Conservation (phyloP, 768 basidiomycete species). For the Pleurotus cornucopiae region DNA sequence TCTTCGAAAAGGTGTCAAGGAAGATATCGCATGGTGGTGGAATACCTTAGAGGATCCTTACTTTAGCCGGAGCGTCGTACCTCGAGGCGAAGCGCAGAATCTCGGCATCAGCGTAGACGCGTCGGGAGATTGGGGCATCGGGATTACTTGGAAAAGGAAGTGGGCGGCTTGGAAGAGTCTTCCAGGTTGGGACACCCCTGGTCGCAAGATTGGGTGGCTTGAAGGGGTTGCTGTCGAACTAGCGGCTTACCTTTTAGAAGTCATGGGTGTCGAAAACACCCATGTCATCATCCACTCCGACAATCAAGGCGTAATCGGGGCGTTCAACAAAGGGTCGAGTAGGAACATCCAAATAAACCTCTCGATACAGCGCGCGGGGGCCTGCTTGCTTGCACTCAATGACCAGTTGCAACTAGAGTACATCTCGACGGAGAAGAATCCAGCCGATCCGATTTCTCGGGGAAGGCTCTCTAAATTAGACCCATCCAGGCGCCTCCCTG, state of each 20-base stretch:
- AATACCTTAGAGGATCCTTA: background rate
- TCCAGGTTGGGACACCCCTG: slow-evolving; percentile 17
- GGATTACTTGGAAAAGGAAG: slow-evolving; percentile 12
- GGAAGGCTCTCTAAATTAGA: background rate
- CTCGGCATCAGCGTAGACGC: slow-evolving; percentile 21
- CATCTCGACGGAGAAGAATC: background rate
- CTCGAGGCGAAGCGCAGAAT: slow-evolving; percentile 2
- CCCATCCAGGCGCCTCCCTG: background rate
- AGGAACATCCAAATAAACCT: slow-evolving; percentile 15
- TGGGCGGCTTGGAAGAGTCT: slow-evolving; percentile 22
- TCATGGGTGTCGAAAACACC: slow-evolving; percentile 6
- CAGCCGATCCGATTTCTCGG: slow-evolving; percentile 2
- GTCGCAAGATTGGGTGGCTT: slow-evolving; percentile 25
- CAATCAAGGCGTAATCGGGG: slow-evolving; percentile 26
- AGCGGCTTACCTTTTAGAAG: slow-evolving; percentile 10
- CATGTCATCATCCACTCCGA: slow-evolving; percentile 23
- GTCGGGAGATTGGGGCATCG: slow-evolving; percentile 24
- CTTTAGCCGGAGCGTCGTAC: background rate
- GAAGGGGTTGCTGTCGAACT: slow-evolving; percentile 24
- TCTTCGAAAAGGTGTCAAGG: slow-evolving; percentile 14
- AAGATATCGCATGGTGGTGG: slow-evolving; percentile 11
- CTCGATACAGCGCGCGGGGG: background rate
- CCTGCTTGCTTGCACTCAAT: background rate
- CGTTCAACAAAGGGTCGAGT: slow-evolving; percentile 20
- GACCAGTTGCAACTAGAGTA: background rate